Percentiles rank a stretch among this genome's conserved stretches.
phyloP scores from a whole-genome alignment of 148 eudicot species.

The Rhododendron ovatum region DNA sequence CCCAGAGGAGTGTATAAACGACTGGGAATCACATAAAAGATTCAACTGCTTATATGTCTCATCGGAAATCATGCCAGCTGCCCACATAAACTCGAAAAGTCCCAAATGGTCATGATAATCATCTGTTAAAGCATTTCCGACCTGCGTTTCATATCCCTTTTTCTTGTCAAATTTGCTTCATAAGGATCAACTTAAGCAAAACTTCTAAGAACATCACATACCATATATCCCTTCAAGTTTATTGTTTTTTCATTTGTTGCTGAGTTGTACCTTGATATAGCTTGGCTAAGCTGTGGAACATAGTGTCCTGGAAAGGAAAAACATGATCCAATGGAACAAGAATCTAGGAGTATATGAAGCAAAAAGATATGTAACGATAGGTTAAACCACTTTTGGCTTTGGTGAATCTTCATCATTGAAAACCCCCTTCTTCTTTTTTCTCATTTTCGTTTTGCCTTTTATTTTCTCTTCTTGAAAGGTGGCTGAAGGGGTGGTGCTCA shows the following conservation, averaged over 20 bases:
- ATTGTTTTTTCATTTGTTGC: constrained; percentile 34
- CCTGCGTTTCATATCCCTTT: constrained; percentile 40
- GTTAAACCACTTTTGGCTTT: not conserved
- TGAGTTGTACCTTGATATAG: constrained; percentile 65
- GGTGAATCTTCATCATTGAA: not conserved
- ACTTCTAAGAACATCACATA: constrained; percentile 24
- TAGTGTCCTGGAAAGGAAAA: constrained; percentile 68
- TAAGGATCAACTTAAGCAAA: not conserved
- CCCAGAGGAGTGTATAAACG: constrained; percentile 58
- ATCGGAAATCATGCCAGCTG: constrained; percentile 90
- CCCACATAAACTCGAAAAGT: constrained; percentile 85
- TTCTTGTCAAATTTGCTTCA: not conserved
- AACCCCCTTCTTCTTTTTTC: not conserved
- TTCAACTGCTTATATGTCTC: constrained; percentile 79
- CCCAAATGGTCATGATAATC: constrained; percentile 81
- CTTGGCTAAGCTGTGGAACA: constrained; percentile 96
- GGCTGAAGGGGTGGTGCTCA: not conserved
- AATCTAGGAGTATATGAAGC: not conserved
- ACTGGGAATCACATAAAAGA: constrained; percentile 47
- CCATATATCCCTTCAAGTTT: constrained; percentile 91
- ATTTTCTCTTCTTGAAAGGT: not conserved
- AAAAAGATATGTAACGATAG: not conserved
- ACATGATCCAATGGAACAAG: not conserved
- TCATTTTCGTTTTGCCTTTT: not conserved
- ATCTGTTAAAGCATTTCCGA: constrained; percentile 90